Evolutionary conservation across 1,284 basidiomycete genomes (phyloP), one percentile per base, ranked within the genome.

Genomic region (Singerocomus inundabilis): DNA sequence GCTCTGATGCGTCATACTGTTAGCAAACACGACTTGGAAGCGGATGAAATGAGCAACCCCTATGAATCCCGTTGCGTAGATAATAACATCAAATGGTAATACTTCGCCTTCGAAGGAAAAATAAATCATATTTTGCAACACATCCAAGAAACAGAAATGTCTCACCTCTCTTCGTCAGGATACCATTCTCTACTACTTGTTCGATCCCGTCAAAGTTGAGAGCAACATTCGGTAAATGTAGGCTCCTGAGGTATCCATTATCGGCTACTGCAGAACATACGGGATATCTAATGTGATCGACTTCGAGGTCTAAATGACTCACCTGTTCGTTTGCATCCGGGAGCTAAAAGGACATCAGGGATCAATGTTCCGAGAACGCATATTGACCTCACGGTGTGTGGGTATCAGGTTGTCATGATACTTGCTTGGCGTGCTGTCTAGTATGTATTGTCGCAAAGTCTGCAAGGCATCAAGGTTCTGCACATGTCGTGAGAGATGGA

Each of bases 151-250:
- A n/a, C n/a, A 28, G 21, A 30, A 11, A 15, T n/a, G 6, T 3
- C 52, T 34, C 49, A 57, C 74, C 74, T 44, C 64, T 67, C 46
- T 63, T 62, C 5, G 72, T 72, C 31, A 61, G 26, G 29, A 78
- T 61, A 0, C 75, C 75, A 15, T 63, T 57, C 44, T 71, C 63
- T 9, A 64, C 64, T 45, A 78, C 57, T 44, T 60, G 57, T 16
- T 57, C 54, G 51, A 80, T 74, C 7, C 64, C 63, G 44, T 71
- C 69, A 55, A 69, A 70, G 40, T 66, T 64, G n/a, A 76, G 66
- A 26, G 68, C 56, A 32, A 79, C 59, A 49, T 80, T 80, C 4
- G 70, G 67, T 21, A 67, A 63, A 51, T 70, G 62, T 29, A 78
- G 63, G 13, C 70, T 61, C 13, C 66, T 59, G 30, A 76, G 63